Conservation (phyloP, 495 filamentous ascomycete genomes). For the Parathielavia appendiculata region DNA sequence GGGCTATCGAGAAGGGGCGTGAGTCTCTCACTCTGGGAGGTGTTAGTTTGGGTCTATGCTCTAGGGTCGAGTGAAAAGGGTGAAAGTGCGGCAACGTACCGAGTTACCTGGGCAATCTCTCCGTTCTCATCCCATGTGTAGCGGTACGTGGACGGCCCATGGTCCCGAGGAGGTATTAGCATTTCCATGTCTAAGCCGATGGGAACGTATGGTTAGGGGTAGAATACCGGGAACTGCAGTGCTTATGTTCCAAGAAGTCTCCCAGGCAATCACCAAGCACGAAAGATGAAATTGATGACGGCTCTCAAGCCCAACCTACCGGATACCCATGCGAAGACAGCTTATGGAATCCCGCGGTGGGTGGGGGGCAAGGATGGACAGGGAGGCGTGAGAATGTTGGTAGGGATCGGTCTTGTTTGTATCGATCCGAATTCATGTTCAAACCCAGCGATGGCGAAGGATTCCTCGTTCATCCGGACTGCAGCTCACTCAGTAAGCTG, state of each 20-base stretch:
- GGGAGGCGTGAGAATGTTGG: background rate
- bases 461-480: background rate
- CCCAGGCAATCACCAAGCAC: background rate
- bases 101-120: conserved; percentile 29
- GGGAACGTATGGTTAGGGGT: conserved; percentile 16
- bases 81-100: conserved; percentile 17
- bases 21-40: conserved; percentile 18
- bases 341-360: conserved; percentile 9
- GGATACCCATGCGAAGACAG: background rate
- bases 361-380: conserved; percentile 13
- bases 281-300: background rate
- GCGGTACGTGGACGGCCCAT: conserved; percentile 27
- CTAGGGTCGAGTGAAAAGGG: background rate
- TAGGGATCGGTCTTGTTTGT: conserved; percentile 13
- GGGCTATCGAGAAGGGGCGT: conserved; percentile 5
- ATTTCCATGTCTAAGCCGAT: conserved; percentile 27
- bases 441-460: conserved; percentile 2
- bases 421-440: conserved; percentile 1
- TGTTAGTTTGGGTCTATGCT: background rate
- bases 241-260: background rate
- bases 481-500: conserved; percentile 2
- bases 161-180: conserved; percentile 31
- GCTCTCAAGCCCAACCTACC: background rate
- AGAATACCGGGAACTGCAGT: background rate
- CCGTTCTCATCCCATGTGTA: conserved; percentile 35